Evolutionary conservation across 768 basidiomycete species (phyloP).

Genomic region (Boletus rubroflammeus): DNA sequence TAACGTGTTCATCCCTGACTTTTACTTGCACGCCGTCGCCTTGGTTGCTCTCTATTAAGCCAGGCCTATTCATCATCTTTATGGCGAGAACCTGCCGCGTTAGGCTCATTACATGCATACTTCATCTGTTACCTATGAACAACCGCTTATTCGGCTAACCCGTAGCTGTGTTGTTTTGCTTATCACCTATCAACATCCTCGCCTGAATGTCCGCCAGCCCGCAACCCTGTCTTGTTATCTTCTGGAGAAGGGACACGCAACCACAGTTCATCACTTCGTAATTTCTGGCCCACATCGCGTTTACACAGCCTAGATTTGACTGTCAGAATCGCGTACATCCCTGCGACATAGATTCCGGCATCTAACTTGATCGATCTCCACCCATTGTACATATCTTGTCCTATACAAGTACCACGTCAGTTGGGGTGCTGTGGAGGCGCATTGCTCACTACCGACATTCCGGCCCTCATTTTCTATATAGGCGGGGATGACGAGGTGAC

Average conservation of each 20-base stretch:
- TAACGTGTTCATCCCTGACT: not conserved
- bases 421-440: not conserved
- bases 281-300: not conserved
- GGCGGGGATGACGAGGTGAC: slow-evolving; percentile 21
- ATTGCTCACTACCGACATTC: not conserved
- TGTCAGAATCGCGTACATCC: not conserved
- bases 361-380: slow-evolving; percentile 22
- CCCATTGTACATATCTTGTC: slow-evolving; percentile 9
- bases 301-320: not conserved
- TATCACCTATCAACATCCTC: not conserved
- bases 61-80: not conserved
- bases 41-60: not conserved
- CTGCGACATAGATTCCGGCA: slow-evolving; percentile 2
- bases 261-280: not conserved
- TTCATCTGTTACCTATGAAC: not conserved
- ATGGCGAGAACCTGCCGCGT: not conserved
- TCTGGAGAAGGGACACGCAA: not conserved
- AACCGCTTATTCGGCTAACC: not conserved
- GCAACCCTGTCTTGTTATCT: not conserved
- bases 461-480: slow-evolving; percentile 3
- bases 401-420: slow-evolving; percentile 12
- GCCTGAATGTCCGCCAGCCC: not conserved
- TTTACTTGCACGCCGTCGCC: not conserved
- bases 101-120: not conserved
- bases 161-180: not conserved